phyloP scores from a whole-genome alignment of 768 basidiomycete species.

The Serendipita sp. region DNA sequence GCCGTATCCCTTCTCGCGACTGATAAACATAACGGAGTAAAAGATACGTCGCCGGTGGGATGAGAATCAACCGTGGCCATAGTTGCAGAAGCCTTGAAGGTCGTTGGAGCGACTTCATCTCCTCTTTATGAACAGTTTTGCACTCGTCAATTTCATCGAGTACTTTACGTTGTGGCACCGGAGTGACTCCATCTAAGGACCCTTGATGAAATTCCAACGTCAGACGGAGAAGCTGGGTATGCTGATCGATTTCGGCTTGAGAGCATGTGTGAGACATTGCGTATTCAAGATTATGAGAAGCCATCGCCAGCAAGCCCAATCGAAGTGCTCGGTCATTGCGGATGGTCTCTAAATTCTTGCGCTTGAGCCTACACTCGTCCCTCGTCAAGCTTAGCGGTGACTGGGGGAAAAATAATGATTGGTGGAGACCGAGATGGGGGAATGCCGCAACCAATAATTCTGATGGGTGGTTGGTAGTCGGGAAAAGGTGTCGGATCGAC shows the following conservation, averaged over 20 bases:
- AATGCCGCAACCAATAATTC: slow-evolving; percentile 45
- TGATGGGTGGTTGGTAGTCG: slow-evolving; percentile 28
- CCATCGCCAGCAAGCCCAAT: slow-evolving; percentile 42
- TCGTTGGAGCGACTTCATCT: slow-evolving; percentile 34
- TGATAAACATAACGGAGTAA: slow-evolving; percentile 35
- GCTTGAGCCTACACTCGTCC: slow-evolving; percentile 52
- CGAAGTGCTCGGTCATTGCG: slow-evolving; percentile 53
- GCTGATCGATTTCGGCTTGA: not conserved
- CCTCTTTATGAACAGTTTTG: slow-evolving; percentile 20
- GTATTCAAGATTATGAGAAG: slow-evolving; percentile 4
- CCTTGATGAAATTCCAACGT: slow-evolving; percentile 8
- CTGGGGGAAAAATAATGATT: slow-evolving; percentile 20
- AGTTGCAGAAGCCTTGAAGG: slow-evolving; percentile 52
- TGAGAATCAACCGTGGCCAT: slow-evolving; percentile 70
- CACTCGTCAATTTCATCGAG: slow-evolving; percentile 12
- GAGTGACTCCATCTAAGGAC: slow-evolving; percentile 1
- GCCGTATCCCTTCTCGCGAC: slow-evolving; percentile 41
- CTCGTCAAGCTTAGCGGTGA: slow-evolving; percentile 47
- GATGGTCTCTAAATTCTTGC: slow-evolving; percentile 40
- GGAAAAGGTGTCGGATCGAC: slow-evolving; percentile 34
- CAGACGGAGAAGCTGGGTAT: not conserved
- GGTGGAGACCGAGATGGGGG: slow-evolving; percentile 37
- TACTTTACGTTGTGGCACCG: slow-evolving; percentile 13
- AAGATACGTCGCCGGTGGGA: slow-evolving; percentile 53
- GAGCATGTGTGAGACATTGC: slow-evolving; percentile 8